Conservation (phyloP, 2,329 filamentous ascomycete genomes). For the Apiospora saccharicola region DNA sequence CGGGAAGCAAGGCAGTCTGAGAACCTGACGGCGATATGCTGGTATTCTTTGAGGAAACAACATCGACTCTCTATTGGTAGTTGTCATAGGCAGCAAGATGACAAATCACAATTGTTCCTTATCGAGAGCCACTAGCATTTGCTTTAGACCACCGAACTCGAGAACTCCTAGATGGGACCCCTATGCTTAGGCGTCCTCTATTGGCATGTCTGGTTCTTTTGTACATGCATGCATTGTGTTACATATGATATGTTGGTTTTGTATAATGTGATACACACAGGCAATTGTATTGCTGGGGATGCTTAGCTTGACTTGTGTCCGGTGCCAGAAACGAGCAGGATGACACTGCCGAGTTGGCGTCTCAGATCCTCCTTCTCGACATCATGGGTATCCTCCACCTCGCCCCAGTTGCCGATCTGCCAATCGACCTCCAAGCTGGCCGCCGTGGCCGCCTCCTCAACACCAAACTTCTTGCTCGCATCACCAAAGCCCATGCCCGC, state of each 20-base stretch:
- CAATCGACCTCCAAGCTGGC: conserved; percentile 86
- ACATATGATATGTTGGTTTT: not conserved
- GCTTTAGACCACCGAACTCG: not conserved
- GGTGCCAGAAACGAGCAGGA: conserved; percentile 77
- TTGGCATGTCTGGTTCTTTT: not conserved
- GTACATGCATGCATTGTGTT: not conserved
- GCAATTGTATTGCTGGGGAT: not conserved
- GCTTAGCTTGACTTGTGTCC: conserved; percentile 32
- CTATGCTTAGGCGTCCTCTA: not conserved
- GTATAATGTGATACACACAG: not conserved
- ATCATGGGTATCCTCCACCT: conserved; percentile 98
- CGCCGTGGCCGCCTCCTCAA: conserved; percentile 81
- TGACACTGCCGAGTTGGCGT: conserved; percentile 86
- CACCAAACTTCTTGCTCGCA: conserved; percentile 66
- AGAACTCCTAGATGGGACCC: not conserved
- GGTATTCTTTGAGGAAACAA: not conserved
- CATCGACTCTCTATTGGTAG: not conserved
- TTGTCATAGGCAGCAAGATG: not conserved
- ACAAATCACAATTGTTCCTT: not conserved
- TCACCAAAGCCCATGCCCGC: conserved; percentile 53
- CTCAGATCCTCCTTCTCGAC: conserved; percentile 90
- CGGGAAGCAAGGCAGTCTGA: not conserved
- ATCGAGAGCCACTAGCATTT: not conserved
- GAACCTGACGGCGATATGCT: too few species aligned
- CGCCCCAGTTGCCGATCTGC: conserved; percentile 92